Evolutionary conservation across 2,329 filamentous ascomycete genomes (phyloP), one percentile per base, ranked within the genome.

Genomic region (Claviceps spartinae): DNA sequence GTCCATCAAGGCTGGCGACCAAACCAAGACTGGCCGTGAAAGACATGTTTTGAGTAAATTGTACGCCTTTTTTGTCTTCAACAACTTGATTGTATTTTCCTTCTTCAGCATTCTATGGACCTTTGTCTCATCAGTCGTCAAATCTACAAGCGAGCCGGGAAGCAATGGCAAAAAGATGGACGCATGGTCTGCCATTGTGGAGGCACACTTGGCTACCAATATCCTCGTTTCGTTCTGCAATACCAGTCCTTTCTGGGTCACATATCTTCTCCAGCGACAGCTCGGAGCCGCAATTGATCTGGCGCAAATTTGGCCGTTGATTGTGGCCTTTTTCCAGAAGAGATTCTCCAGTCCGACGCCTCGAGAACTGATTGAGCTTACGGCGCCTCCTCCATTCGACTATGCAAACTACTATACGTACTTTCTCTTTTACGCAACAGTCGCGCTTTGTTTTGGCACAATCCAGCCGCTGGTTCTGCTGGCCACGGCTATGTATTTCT

Each of bases 381-480:
- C 90, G 0, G 93, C 93, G 3, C 93, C 93, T 1, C 90, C 88
- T 2, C 75, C 87, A 0, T 96, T 98, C 65, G 90, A 97, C 59
- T 97, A 96, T 63, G 88, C 93, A 54, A 88, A 82, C 60, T 97
- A 97, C 70, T 98, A 96, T 77, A 97, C 96, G 67, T 97, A 95
- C 67, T 96, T 96, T 68, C 74, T 97, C 34, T 98, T 88, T 70
- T 98, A 97, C 70, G 76, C 86, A 24, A 96, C 91, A 0, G 86
- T 97, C 36, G 85, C 88, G 0, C 74, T 98, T 16, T 88, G 83
- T 61, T 96, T 93, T 62, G 82, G 85, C 2, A 81, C 83, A 1
- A 75, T 97, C 50, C 93, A 97, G 67, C 93, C 93, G 0, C 75
- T 97, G 24, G 85, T 93, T 1, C 75, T 98, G 7, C 82, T 87